Evolutionary conservation across 345 rosid genomes (phyloP).

Genomic region (Lepidium didymum): DNA sequence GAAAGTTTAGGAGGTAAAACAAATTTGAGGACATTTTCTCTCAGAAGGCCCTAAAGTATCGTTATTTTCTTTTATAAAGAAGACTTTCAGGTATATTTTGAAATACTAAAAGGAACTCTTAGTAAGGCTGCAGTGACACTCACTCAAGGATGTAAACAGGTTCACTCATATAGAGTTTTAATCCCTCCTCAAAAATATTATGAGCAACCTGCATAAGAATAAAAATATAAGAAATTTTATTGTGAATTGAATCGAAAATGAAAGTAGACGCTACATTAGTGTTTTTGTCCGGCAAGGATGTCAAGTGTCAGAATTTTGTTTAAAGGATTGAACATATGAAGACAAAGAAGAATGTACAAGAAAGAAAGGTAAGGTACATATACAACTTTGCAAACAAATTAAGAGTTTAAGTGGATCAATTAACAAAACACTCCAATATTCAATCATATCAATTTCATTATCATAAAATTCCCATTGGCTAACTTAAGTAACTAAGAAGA

Average conservation of each 20-base stretch:
- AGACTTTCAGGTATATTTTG: background rate
- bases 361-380: background rate
- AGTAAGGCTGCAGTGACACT: constrained; percentile 28
- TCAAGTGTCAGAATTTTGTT: background rate
- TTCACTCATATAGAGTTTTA: constrained; percentile 87
- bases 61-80: background rate
- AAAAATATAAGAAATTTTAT: background rate
- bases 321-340: background rate
- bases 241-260: background rate
- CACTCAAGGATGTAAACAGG: constrained; percentile 90
- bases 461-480: background rate
- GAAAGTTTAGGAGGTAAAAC: background rate
- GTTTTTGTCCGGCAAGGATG: background rate
- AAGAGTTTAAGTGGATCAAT: background rate
- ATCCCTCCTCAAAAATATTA: constrained; percentile 86
- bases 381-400: background rate
- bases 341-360: background rate
- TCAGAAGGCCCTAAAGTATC: background rate
- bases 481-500: background rate
- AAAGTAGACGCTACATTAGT: background rate
- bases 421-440: background rate
- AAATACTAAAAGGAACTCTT: background rate
- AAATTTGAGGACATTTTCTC: background rate
- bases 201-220: constrained; percentile 68
- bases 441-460: background rate